phyloP scores from a whole-genome alignment of 768 basidiomycete species.

The Rhodotorula sphaerocarpa region DNA sequence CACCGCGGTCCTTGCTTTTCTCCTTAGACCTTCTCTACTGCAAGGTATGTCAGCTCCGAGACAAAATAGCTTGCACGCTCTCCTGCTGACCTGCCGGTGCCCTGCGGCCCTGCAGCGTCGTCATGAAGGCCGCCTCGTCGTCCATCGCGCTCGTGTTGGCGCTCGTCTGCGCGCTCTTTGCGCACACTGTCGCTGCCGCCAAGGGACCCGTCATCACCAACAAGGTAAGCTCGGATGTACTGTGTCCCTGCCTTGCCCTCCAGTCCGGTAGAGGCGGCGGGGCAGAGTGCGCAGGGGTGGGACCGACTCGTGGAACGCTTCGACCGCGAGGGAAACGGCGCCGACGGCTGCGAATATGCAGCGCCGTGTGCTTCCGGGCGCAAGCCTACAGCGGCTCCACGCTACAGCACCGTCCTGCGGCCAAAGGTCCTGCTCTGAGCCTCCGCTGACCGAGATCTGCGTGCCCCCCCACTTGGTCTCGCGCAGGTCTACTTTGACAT shows the following conservation, averaged over 20 bases:
- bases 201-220: conserved; percentile 84
- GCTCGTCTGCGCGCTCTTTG: conserved; percentile 9
- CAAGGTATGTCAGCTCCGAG: conserved; percentile 49
- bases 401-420: no score
- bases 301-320: no score
- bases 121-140: background rate
- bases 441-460: no score
- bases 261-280: background rate
- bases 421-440: no score
- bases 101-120: no score
- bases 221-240: conserved; percentile 47
- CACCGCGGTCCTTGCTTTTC: conserved; percentile 76
- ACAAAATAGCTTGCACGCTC: no score
- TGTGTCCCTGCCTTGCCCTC: background rate
- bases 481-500: conserved; percentile 43
- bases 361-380: no score
- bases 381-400: no score
- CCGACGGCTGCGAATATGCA: no score
- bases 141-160: conserved; percentile 2
- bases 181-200: conserved; percentile 47
- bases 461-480: background rate
- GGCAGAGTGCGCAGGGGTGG: no score
- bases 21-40: conserved; percentile 73
- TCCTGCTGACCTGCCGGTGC: no score
- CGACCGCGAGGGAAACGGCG: no score